Conservation (phyloP, 345 rosid genomes). For the Citrus cavaleriei region DNA sequence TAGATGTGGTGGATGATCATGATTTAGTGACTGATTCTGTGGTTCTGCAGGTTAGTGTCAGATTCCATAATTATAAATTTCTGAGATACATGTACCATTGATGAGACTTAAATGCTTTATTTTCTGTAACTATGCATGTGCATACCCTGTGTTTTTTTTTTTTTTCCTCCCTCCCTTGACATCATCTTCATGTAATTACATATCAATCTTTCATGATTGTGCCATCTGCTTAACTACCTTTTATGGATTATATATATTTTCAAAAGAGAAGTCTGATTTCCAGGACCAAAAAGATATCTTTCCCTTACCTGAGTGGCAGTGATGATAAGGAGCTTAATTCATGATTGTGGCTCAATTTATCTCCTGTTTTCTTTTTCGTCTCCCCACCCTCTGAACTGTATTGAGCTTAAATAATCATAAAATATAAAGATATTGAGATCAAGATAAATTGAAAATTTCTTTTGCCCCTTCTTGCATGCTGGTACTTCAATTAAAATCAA, state of each 20-base stretch:
- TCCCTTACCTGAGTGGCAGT: background rate
- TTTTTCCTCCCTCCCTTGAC: background rate
- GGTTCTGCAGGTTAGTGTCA: conserved; percentile 53
- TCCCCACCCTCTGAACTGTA: background rate
- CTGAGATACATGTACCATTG: background rate
- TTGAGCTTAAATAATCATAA: background rate
- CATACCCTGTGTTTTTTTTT: background rate
- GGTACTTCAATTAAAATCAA: background rate
- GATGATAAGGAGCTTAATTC: background rate
- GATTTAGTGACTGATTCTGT: conserved; percentile 66
- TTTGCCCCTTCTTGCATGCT: background rate
- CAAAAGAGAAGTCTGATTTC: background rate
- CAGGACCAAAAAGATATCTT: background rate
- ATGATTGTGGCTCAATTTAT: background rate
- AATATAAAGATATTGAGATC: background rate
- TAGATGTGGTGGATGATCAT: conserved; percentile 57
- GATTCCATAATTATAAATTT: background rate
- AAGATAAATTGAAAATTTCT: background rate
- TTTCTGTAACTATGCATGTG: background rate
- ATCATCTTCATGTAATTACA: background rate
- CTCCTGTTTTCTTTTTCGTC: background rate
- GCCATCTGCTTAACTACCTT: background rate
- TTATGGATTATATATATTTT: background rate
- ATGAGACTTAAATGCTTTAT: background rate
- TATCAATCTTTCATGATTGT: background rate